Percentiles rank a stretch among this genome's conserved stretches.
Conservation (phyloP, 2,329 filamentous ascomycete species). For the Lasiodiplodia sp. region DNA sequence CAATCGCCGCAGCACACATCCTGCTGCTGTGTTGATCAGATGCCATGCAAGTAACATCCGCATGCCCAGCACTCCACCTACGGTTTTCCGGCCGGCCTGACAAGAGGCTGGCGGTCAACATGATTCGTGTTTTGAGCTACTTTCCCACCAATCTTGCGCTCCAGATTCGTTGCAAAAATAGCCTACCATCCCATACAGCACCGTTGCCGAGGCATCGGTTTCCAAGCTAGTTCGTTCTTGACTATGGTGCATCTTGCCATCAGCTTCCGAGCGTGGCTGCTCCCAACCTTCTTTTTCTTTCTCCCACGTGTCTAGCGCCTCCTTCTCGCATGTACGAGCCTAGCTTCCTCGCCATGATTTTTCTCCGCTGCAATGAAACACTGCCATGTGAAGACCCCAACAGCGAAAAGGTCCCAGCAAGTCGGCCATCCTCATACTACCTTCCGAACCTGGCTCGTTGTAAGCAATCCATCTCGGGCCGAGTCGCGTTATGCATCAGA, state of each 20-base stretch:
- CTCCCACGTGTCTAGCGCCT: too few relatives aligned
- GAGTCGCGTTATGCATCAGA: not conserved
- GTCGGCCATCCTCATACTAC: not conserved
- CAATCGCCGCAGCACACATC: not conserved
- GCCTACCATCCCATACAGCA: not conserved
- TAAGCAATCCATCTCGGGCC: not conserved
- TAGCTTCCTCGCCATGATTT: too few relatives aligned
- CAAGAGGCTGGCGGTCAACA: not conserved
- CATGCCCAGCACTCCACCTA: not conserved
- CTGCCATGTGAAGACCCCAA: not conserved
- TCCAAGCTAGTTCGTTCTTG: not conserved
- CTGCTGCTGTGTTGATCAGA: not conserved
- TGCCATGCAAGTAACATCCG: not conserved
- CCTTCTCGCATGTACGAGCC: too few relatives aligned
- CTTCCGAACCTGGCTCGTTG: not conserved
- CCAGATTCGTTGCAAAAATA: not conserved
- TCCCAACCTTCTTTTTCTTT: too few relatives aligned
- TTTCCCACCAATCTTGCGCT: not conserved
- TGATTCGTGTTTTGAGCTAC: not conserved
- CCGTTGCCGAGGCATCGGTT: not conserved
- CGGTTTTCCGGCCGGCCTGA: not conserved
- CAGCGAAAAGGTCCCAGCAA: not conserved
- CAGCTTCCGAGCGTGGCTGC: too few relatives aligned
- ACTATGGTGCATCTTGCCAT: too few relatives aligned
- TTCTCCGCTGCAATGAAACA: too few relatives aligned